Conservation (phyloP, 495 filamentous ascomycete genomes). For the Aspergillus baeticus region DNA sequence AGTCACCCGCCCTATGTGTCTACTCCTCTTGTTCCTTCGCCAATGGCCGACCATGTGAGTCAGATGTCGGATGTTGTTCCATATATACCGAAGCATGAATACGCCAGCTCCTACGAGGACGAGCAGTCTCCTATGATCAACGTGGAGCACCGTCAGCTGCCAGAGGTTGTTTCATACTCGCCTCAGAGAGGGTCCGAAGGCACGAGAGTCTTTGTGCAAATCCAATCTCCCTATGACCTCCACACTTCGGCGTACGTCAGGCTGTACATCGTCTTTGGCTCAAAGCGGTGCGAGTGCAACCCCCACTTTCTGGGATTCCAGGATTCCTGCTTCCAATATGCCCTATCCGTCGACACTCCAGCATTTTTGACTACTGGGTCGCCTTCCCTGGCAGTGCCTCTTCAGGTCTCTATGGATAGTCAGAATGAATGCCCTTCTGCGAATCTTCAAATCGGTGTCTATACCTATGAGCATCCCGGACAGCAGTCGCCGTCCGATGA, state of each 20-base stretch:
- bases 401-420: constrained; percentile 70
- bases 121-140: constrained; percentile 39
- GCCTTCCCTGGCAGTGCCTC: constrained; percentile 64
- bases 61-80: constrained; percentile 45
- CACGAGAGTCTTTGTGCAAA: constrained; percentile 67
- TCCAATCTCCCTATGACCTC: constrained; percentile 71
- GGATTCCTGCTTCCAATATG: constrained; percentile 62
- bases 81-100: constrained; percentile 42
- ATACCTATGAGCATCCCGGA: constrained; percentile 63
- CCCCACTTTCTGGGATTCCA: constrained; percentile 60
- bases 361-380: constrained; percentile 65
- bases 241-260: constrained; percentile 54
- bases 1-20: constrained; percentile 45
- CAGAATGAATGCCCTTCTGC: constrained; percentile 60
- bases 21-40: constrained; percentile 43
- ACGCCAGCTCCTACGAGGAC: constrained; percentile 47
- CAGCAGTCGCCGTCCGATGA: constrained; percentile 33
- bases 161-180: constrained; percentile 64
- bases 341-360: constrained; percentile 71
- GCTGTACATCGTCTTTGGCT: constrained; percentile 73
- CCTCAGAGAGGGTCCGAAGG: constrained; percentile 68
- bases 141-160: constrained; percentile 34
- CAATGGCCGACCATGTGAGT: constrained; percentile 46
- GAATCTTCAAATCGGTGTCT: constrained; percentile 69
- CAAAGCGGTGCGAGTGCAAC: constrained; percentile 61